Conservation (phyloP, 2,329 filamentous ascomycete species). For the Aspergillus vadensis region DNA sequence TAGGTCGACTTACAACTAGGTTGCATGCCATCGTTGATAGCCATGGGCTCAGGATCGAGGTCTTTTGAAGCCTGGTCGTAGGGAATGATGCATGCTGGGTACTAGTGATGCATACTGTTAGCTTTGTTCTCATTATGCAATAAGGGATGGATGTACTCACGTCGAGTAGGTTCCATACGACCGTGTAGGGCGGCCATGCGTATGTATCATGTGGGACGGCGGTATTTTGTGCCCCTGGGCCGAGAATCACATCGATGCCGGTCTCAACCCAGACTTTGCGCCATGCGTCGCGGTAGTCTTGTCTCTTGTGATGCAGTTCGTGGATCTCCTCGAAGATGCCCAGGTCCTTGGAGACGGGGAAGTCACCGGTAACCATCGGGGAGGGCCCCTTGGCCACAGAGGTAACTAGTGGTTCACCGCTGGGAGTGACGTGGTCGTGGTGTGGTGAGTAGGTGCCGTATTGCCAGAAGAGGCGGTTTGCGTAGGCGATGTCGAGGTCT, state of each 20-base stretch:
- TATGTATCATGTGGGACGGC: slow-evolving; percentile 55
- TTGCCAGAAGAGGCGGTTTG: slow-evolving; percentile 42
- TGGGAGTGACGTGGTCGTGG: slow-evolving; percentile 35
- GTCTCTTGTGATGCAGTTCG: slow-evolving; percentile 44
- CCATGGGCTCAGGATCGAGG: slow-evolving; percentile 38
- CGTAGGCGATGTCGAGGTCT: slow-evolving; percentile 30
- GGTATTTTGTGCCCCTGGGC: slow-evolving; percentile 52
- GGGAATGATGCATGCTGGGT: slow-evolving; percentile 54
- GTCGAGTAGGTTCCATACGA: slow-evolving; percentile 56
- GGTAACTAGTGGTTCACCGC: slow-evolving; percentile 49
- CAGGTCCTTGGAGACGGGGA: slow-evolving; percentile 25
- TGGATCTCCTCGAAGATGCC: slow-evolving; percentile 45
- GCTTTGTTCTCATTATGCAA: no score
- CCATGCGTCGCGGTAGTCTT: slow-evolving; percentile 42
- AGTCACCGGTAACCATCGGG: slow-evolving; percentile 33
- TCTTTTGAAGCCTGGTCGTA: slow-evolving; percentile 47
- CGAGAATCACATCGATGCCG: slow-evolving; percentile 55
- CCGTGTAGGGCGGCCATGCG: slow-evolving; percentile 47
- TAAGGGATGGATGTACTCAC: slow-evolving; percentile 32
- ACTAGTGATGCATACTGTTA: slow-evolving; percentile 33
- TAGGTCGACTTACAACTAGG: slow-evolving; percentile 27
- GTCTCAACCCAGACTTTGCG: slow-evolving; percentile 46
- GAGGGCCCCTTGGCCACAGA: slow-evolving; percentile 37
- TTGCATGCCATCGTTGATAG: slow-evolving; percentile 33
- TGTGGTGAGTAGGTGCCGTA: slow-evolving; percentile 39